These are phyloP conservation scores for Cotoneaster glaucophyllus DNA, from an alignment of 306 rosid genomes.

Conservation along the genomic window DNA sequence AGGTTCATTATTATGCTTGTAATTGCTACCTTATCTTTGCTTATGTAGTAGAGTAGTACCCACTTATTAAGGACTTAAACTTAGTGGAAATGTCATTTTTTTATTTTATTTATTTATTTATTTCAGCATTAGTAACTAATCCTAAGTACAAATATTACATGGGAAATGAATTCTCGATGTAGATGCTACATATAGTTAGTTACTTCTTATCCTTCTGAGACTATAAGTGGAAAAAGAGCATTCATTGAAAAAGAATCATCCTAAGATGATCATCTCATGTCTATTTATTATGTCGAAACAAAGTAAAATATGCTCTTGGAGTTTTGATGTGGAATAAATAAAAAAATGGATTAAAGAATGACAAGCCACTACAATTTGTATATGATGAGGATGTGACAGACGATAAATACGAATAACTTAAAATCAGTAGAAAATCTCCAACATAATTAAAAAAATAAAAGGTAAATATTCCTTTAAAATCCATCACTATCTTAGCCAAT, in stretches of 20 bases:
- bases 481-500: neutral
- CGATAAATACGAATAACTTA: too few relatives aligned
- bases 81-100: neutral
- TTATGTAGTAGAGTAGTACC: neutral
- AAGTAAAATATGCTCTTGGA: neutral
- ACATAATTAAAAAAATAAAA: neutral
- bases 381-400: neutral
- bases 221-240: too few relatives aligned
- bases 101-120: too few relatives aligned
- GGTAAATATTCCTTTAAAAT: neutral
- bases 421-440: neutral
- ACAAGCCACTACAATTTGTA: too few relatives aligned
- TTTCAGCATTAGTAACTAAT: too few relatives aligned
- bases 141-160: neutral
- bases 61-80: neutral
- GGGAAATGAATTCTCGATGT: neutral
- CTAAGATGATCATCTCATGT: too few relatives aligned
- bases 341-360: neutral
- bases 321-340: neutral
- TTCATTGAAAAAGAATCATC: too few relatives aligned
- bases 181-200: too few relatives aligned
- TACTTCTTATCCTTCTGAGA: too few relatives aligned
- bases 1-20: neutral
- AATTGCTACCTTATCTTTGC: neutral
- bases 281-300: neutral